Evolutionary conservation across 2,329 filamentous ascomycete species (phyloP).

Genomic region (Cyanodermella asteris): DNA sequence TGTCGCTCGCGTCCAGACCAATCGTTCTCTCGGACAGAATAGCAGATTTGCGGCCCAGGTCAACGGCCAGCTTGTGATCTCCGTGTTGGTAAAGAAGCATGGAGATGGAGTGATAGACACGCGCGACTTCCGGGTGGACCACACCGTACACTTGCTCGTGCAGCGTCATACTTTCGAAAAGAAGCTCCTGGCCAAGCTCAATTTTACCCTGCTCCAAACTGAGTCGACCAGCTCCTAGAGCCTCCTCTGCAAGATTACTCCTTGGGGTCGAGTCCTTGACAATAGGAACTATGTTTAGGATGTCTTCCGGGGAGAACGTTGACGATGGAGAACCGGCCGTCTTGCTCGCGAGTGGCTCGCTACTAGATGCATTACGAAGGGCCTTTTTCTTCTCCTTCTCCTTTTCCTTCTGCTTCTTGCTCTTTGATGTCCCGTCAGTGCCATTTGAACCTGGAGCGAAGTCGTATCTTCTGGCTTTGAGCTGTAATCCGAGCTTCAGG

Average conservation of each 20-base stretch:
- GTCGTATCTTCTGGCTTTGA: slow-evolving; percentile 55
- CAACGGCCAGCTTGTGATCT: slow-evolving; percentile 86
- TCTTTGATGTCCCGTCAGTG: slow-evolving; percentile 13
- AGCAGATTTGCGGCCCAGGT: slow-evolving; percentile 87
- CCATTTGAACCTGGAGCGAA: slow-evolving; percentile 31
- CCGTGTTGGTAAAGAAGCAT: slow-evolving; percentile 97
- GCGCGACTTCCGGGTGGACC: slow-evolving; percentile 83
- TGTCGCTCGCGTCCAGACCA: slow-evolving; percentile 83
- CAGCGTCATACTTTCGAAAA: slow-evolving; percentile 84
- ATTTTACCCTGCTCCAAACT: slow-evolving; percentile 91
- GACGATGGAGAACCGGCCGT: slow-evolving; percentile 24
- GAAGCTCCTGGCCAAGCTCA: slow-evolving; percentile 83
- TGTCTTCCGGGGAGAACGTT: slow-evolving; percentile 65
- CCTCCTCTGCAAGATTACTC: slow-evolving; percentile 82
- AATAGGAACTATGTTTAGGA: slow-evolving; percentile 81
- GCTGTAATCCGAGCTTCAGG: slow-evolving; percentile 73
- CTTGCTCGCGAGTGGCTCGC: slow-evolving; percentile 14
- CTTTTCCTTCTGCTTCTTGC: too few relatives aligned
- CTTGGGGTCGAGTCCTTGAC: slow-evolving; percentile 87
- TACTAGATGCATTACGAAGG: slow-evolving; percentile 16
- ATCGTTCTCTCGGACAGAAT: slow-evolving; percentile 89
- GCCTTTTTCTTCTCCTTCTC: slow-evolving; percentile 35
- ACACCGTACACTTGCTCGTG: slow-evolving; percentile 99
- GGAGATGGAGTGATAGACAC: slow-evolving; percentile 83
- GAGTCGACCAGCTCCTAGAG: slow-evolving; percentile 82